Conservation (phyloP, 2,329 filamentous ascomycete species). For the Nectriaceae sp. region DNA sequence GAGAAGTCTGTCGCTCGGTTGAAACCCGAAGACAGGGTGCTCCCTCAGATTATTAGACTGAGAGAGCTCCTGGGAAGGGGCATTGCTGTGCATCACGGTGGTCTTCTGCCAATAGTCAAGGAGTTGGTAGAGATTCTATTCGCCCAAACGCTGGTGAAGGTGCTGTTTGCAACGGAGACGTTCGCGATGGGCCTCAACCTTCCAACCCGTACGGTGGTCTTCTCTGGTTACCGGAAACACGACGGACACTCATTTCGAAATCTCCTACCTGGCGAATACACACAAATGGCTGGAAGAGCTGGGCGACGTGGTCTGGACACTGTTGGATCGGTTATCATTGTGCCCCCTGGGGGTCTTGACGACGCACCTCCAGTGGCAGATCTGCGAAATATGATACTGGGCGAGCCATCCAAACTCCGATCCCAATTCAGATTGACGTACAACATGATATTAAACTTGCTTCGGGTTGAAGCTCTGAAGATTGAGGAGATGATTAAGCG, state of each 20-base stretch:
- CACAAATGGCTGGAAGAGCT: slow-evolving; percentile 96
- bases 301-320: slow-evolving; percentile 90
- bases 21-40: slow-evolving; percentile 81
- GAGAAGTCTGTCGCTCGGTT: slow-evolving; percentile 91
- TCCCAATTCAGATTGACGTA: slow-evolving; percentile 98
- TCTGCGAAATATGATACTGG: slow-evolving; percentile 90
- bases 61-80: slow-evolving; percentile 84
- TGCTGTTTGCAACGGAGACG: slow-evolving; percentile 95
- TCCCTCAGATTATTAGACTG: slow-evolving; percentile 91
- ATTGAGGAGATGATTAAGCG: slow-evolving; percentile 99
- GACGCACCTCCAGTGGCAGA: slow-evolving; percentile 86
- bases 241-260: slow-evolving; percentile 92
- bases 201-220: slow-evolving; percentile 93
- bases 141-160: slow-evolving; percentile 91
- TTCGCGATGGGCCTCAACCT: slow-evolving; percentile 98
- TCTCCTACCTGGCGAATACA: slow-evolving; percentile 92
- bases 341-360: slow-evolving; percentile 74
- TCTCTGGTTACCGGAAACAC: slow-evolving; percentile 95
- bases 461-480: slow-evolving; percentile 93
- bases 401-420: slow-evolving; percentile 89
- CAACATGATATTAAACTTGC: slow-evolving; percentile 97
- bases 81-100: slow-evolving; percentile 95
- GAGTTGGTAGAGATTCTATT: slow-evolving; percentile 97
- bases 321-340: slow-evolving; percentile 93
- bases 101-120: slow-evolving; percentile 92